phyloP scores from a whole-genome alignment of 345 rosid species.

The Noccaea bulbosa region DNA sequence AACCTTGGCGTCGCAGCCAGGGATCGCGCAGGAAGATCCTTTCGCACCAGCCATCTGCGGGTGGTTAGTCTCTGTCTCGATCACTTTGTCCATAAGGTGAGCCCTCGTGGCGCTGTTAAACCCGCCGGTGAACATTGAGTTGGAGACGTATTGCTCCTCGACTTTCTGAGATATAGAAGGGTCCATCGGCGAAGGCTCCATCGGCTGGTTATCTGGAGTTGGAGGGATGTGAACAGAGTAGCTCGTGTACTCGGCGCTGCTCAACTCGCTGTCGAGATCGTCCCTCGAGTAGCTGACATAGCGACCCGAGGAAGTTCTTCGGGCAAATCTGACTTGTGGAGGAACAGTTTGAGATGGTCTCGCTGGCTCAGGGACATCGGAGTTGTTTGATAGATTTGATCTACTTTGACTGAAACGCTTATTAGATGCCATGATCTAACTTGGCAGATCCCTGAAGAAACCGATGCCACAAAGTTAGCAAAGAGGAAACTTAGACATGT shows the following conservation, averaged over 20 bases:
- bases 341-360: constrained; percentile 59
- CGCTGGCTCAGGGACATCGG: constrained; percentile 64
- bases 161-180: constrained; percentile 90
- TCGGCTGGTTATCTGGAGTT: constrained; percentile 95
- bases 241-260: constrained; percentile 70
- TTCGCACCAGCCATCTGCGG: constrained; percentile 98
- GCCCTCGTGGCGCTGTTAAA: constrained; percentile 85
- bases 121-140: constrained; percentile 92
- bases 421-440: constrained; percentile 57
- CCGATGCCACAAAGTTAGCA: constrained; percentile 30
- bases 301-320: constrained; percentile 87
- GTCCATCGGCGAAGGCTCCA: constrained; percentile 85
- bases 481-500: constrained; percentile 13
- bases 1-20: constrained; percentile 92
- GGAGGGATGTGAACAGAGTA: constrained; percentile 94
- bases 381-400: constrained; percentile 62
- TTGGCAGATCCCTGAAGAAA: constrained; percentile 49
- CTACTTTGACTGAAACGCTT: constrained; percentile 61
- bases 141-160: constrained; percentile 96
- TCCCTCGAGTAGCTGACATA: constrained; percentile 90
- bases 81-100: constrained; percentile 97
- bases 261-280: constrained; percentile 90
- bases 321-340: constrained; percentile 67
- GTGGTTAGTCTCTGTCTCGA: constrained; percentile 84
- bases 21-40: constrained; percentile 89